Evolutionary conservation across 441 rosid genomes (phyloP).

Genomic region (Viola pubescens): DNA sequence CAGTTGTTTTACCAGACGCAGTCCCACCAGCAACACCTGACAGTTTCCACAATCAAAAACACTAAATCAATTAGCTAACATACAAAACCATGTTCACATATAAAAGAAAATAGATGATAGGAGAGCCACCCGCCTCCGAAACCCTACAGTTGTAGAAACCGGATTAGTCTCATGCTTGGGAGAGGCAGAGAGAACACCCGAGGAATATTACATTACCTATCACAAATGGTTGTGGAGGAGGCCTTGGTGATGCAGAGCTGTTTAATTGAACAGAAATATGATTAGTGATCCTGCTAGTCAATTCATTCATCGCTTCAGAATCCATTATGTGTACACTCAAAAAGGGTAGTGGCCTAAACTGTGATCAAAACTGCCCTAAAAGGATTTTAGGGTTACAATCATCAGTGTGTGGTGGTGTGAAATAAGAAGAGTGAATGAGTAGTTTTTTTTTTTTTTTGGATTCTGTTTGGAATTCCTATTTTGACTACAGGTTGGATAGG

Average conservation of each 20-base stretch:
- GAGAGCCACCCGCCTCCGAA: no score
- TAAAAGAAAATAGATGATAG: no score
- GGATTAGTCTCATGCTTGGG: background rate
- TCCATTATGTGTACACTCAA: conserved; percentile 22
- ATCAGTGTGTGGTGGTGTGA: no score
- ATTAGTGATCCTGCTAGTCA: conserved; percentile 26
- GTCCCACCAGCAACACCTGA: conserved; percentile 86
- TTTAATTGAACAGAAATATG: conserved; percentile 26
- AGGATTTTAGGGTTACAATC: no score
- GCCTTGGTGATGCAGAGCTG: conserved; percentile 20
- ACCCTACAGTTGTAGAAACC: background rate
- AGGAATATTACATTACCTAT: conserved; percentile 33
- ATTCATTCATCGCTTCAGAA: conserved; percentile 8
- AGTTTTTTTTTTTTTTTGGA: no score
- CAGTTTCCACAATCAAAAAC: background rate
- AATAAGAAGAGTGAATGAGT: no score
- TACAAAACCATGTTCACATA: background rate
- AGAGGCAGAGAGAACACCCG: background rate
- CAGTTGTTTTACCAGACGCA: conserved; percentile 91
- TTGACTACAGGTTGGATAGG: no score
- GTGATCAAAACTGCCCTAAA: background rate
- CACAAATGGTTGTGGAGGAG: conserved; percentile 58
- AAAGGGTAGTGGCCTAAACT: background rate
- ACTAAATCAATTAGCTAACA: background rate
- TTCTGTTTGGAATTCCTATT: no score